A percentile compares a stretch with the other conserved stretches of the same genome.
phyloP scores from a whole-genome alignment of 2,329 filamentous ascomycete species.

The Colletotrichum graminicola region DNA sequence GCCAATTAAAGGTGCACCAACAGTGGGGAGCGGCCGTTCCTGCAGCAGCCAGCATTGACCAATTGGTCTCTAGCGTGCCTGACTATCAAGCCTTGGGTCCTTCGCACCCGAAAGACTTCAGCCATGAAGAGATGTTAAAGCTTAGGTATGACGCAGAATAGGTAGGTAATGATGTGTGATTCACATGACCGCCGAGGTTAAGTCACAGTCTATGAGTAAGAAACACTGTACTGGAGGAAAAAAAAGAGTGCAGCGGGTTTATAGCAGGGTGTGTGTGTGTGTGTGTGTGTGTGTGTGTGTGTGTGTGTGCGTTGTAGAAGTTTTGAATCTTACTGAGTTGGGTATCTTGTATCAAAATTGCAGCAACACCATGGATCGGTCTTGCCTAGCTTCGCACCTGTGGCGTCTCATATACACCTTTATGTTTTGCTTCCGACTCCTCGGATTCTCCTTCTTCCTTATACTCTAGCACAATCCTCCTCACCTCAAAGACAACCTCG shows the following conservation, averaged over 20 bases:
- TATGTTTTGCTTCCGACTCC: slow-evolving; percentile 37
- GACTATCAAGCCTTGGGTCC: not conserved
- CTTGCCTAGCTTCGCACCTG: not conserved
- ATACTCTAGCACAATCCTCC: slow-evolving; percentile 77
- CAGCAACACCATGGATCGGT: not conserved
- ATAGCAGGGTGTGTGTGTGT: not conserved
- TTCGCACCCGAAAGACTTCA: not conserved
- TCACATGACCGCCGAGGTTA: too few relatives aligned
- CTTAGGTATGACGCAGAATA: not conserved
- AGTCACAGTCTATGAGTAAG: not conserved
- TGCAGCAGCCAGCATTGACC: slow-evolving; percentile 18
- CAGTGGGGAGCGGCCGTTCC: slow-evolving; percentile 5
- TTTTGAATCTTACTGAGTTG: slow-evolving; percentile 16
- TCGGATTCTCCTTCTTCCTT: slow-evolving; percentile 50
- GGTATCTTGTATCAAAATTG: slow-evolving; percentile 18
- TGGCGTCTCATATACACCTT: not conserved
- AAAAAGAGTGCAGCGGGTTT: not conserved
- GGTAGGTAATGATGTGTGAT: not conserved
- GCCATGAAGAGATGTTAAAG: not conserved
- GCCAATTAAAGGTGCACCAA: not conserved
- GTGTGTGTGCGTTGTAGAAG: not conserved
- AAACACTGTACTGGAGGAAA: not conserved
- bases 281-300: not conserved
- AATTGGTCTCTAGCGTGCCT: not conserved
- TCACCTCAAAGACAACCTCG: slow-evolving; percentile 89